Base-by-base conservation (phyloP, 1,284 basidiomycete species). In the Athelia sp. region DNA sequence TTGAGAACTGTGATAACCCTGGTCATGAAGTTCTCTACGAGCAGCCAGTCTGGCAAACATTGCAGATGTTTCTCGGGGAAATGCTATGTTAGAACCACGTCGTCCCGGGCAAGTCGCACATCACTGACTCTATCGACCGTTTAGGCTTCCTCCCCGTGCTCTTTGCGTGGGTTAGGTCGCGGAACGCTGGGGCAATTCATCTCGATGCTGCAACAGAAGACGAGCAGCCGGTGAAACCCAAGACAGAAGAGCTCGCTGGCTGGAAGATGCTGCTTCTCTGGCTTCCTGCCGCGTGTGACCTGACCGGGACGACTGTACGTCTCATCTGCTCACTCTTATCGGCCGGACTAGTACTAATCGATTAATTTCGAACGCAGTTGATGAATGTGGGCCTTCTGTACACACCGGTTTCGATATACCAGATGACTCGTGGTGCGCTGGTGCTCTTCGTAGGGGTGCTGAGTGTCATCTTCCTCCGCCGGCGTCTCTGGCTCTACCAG, bases 331-430 rank as follows among this genome's bases (percentile, higher is more conserved):
- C n/a, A n/a, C n/a, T n/a, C n/a, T n/a, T n/a, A n/a, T n/a, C n/a
- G n/a, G n/a, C n/a, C n/a, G n/a, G n/a, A n/a, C n/a, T n/a, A n/a
- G n/a, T n/a, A n/a, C n/a, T n/a, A n/a, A n/a, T n/a, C n/a, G n/a
- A n/a, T n/a, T n/a, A n/a, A n/a, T n/a, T n/a, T n/a, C n/a, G n/a
- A n/a, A 51, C 56, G 53, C 62, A 93, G 79, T 76, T 95, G 58
- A 98, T 98, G 95, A 97, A 97, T 61, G 77, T 95, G 58, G 95
- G 94, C 50, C 79, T 98, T 47, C 80, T 98, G 45, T 93, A 96
- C 67, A 96, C 93, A 1, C 95, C 95, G 21, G 96, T 98, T 40
- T 97, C 93, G 47, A 93, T 99, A 60, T 98, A 92, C 75, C 96
- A 96, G 72, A 98, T 98, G 96, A 93, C 90, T 36, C 84, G 97